Conservation (phyloP, 495 filamentous ascomycete genomes). For the Lophiostoma macrostomum region DNA sequence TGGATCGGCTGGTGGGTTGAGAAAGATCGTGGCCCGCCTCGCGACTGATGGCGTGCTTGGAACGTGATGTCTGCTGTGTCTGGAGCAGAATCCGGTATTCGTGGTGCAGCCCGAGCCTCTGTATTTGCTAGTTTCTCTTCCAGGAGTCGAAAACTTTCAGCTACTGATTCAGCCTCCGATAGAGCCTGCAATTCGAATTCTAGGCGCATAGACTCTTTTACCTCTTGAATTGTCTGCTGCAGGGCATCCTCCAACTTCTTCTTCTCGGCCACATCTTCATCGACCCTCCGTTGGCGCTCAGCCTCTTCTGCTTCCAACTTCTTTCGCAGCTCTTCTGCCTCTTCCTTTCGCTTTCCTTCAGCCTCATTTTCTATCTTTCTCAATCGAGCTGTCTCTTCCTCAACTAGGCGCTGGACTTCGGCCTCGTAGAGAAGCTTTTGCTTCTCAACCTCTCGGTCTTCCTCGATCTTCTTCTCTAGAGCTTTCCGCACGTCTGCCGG, state of each 20-base stretch:
- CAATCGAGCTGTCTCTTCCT: constrained; percentile 9
- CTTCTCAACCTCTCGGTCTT: constrained; percentile 43
- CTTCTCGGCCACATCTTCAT: constrained; percentile 21
- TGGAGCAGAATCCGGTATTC: no score
- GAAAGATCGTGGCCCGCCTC: constrained; percentile 7
- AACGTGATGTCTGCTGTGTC: not conserved
- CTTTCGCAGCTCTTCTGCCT: constrained; percentile 13
- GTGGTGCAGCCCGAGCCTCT: not conserved
- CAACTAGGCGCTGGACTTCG: constrained; percentile 15
- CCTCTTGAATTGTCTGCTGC: constrained; percentile 28
- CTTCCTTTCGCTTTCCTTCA: constrained; percentile 1
- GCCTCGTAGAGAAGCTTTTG: constrained; percentile 23
- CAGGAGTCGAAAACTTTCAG: constrained; percentile 14
- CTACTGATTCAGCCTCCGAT: constrained; percentile 11
- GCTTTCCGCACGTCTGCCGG: constrained; percentile 49
- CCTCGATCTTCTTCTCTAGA: constrained; percentile 41
- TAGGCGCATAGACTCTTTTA: constrained; percentile 20
- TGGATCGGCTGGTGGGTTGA: constrained; percentile 4
- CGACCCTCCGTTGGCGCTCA: constrained; percentile 5
- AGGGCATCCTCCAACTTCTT: constrained; percentile 14
- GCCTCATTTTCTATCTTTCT: constrained; percentile 22
- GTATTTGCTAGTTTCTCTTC: constrained; percentile 22
- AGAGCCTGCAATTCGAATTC: constrained; percentile 20
- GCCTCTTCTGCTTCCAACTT: constrained; percentile 6
- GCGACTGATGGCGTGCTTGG: not conserved